These are phyloP conservation scores for Lactarius hengduanensis DNA, from an alignment of 768 basidiomycete genomes.

Conservation along the genomic window DNA sequence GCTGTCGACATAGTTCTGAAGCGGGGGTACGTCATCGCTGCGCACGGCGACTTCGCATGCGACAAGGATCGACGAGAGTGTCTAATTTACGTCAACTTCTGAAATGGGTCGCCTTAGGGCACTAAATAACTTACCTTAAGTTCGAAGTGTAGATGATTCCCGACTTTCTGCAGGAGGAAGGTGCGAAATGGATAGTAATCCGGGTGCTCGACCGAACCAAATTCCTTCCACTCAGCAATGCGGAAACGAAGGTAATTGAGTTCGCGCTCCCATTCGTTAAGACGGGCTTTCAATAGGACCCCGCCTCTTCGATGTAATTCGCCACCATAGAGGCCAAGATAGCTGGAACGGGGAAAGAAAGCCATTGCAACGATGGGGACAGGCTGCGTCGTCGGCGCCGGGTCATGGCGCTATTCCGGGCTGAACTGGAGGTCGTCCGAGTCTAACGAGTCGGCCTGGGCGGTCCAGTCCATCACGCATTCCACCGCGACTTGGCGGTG, in stretches of 20 bases:
- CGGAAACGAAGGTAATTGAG: slow-evolving; percentile 28
- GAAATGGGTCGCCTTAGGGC: not conserved
- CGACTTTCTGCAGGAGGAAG: slow-evolving; percentile 24
- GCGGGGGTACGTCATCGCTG: slow-evolving; percentile 25
- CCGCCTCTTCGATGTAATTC: slow-evolving; percentile 27
- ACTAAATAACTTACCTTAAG: slow-evolving; percentile 23
- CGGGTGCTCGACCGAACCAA: slow-evolving; percentile 22
- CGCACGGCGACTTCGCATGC: slow-evolving; percentile 23
- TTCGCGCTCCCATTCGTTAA: slow-evolving; percentile 28
- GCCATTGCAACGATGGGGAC: slow-evolving; percentile 8
- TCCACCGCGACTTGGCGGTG: too few relatives aligned
- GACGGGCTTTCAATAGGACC: slow-evolving; percentile 22
- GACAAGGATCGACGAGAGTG: slow-evolving; percentile 24
- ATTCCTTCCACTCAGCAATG: slow-evolving; percentile 28
- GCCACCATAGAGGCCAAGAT: slow-evolving; percentile 19
- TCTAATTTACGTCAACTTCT: slow-evolving; percentile 12
- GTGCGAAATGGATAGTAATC: slow-evolving; percentile 25
- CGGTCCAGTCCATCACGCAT: slow-evolving; percentile 1
- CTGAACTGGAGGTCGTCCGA: slow-evolving; percentile 14
- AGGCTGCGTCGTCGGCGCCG: not conserved
- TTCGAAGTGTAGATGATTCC: slow-evolving; percentile 25
- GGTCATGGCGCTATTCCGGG: slow-evolving; percentile 6
- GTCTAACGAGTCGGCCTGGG: not conserved
- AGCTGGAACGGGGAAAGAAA: slow-evolving; percentile 14
- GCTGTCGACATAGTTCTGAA: slow-evolving; percentile 1